Conservation (phyloP, 306 rosid genomes). For the Acacia acuminata region DNA sequence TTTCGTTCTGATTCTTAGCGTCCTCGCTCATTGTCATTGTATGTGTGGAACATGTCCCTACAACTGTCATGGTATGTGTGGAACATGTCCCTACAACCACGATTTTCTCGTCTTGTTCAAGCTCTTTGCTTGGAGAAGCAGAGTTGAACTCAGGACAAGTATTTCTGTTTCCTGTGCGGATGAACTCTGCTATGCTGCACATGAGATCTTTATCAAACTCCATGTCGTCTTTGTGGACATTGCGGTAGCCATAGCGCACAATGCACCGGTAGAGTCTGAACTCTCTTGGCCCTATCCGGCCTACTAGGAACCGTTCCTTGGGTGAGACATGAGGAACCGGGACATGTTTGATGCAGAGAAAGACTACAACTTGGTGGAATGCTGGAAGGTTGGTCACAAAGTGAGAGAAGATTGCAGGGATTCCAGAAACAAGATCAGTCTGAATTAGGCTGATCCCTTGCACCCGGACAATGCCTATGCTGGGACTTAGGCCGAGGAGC, state of each 20-base stretch:
- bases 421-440: slow-evolving; percentile 86
- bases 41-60: slow-evolving; percentile 65
- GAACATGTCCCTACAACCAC: slow-evolving; percentile 74
- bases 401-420: slow-evolving; percentile 89
- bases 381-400: slow-evolving; percentile 95
- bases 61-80: slow-evolving; percentile 48
- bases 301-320: slow-evolving; percentile 80
- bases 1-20: not conserved
- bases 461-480: slow-evolving; percentile 84
- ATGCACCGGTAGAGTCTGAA: slow-evolving; percentile 80
- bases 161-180: slow-evolving; percentile 41
- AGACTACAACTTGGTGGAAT: slow-evolving; percentile 89
- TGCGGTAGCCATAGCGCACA: slow-evolving; percentile 87
- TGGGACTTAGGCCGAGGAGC: slow-evolving; percentile 75
- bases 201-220: slow-evolving; percentile 90
- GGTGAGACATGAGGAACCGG: slow-evolving; percentile 82
- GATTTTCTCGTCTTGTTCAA: slow-evolving; percentile 52
- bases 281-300: slow-evolving; percentile 70
- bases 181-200: slow-evolving; percentile 85
- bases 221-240: slow-evolving; percentile 76
- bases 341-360: slow-evolving; percentile 91
- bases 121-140: slow-evolving; percentile 35
- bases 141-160: not conserved
- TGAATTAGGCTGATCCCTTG: slow-evolving; percentile 85
- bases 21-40: slow-evolving; percentile 49